These are phyloP conservation scores for Jacaranda mimosifolia DNA, from an alignment of 257 asterid genomes.

Conservation along the genomic window DNA sequence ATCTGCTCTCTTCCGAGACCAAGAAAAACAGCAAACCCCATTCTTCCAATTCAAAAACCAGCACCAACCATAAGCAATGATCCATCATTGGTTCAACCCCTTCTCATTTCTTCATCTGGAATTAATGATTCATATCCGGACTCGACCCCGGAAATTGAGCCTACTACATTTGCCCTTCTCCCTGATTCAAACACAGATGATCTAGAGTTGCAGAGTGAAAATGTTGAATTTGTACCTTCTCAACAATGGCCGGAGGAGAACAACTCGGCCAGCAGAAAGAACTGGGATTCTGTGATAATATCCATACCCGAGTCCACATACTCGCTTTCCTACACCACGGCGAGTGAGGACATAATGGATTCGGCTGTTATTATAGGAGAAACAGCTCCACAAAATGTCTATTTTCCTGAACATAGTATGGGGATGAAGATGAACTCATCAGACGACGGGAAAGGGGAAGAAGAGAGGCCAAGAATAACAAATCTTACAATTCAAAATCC, in stretches of 20 bases:
- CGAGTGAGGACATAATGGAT: neutral
- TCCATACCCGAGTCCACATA: neutral
- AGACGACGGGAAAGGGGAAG: too few species aligned
- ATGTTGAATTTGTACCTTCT: neutral
- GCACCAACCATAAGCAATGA: neutral
- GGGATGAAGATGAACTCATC: too few species aligned
- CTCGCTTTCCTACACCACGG: neutral
- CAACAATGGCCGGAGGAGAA: neutral
- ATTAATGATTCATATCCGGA: neutral
- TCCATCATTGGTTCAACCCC: neutral
- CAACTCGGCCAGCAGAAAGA: neutral
- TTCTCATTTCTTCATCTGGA: neutral
- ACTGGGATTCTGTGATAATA: neutral
- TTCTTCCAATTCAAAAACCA: constrained; percentile 18
- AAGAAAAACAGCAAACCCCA: neutral
- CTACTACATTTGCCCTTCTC: too few species aligned
- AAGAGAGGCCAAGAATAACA: neutral
- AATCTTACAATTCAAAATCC: constrained; percentile 12
- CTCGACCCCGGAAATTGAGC: too few species aligned
- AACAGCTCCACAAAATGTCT: too few species aligned
- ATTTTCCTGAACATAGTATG: too few species aligned
- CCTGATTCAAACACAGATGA: too few species aligned
- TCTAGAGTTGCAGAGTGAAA: too few species aligned
- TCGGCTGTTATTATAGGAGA: neutral
- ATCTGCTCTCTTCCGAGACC: neutral